These are phyloP conservation scores for Pyrenochaeta sp. DNA, from an alignment of 2,329 filamentous ascomycete genomes.

Conservation along the genomic window DNA sequence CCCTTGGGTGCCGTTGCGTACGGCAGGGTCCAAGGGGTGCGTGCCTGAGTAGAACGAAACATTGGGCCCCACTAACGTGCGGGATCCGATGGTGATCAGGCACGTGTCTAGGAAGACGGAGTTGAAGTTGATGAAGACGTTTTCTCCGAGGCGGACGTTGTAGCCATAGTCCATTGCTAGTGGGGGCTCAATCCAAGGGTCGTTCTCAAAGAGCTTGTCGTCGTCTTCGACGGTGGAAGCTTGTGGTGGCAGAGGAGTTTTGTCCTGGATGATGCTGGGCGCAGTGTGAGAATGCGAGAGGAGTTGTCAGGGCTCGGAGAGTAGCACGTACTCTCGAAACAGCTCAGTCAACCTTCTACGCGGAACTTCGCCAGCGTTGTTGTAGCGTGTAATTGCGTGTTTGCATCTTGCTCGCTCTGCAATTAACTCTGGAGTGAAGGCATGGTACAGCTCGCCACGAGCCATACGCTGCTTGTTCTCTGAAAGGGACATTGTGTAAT, in stretches of 20 bases:
- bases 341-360: slow-evolving; percentile 70
- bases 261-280: slow-evolving; percentile 68
- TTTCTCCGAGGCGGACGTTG: slow-evolving; percentile 73
- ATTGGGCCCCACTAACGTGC: slow-evolving; percentile 81
- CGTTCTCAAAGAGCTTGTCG: slow-evolving; percentile 67
- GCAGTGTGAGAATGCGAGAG: slow-evolving; percentile 14
- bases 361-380: slow-evolving; percentile 65
- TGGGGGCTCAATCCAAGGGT: slow-evolving; percentile 74
- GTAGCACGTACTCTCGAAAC: slow-evolving; percentile 71
- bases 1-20: slow-evolving; percentile 77
- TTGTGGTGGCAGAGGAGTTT: slow-evolving; percentile 67
- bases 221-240: slow-evolving; percentile 68
- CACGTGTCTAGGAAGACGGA: slow-evolving; percentile 80
- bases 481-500: slow-evolving; percentile 38
- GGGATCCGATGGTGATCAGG: slow-evolving; percentile 74
- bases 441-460: slow-evolving; percentile 74
- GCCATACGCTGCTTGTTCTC: slow-evolving; percentile 61
- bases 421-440: slow-evolving; percentile 74
- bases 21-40: slow-evolving; percentile 77
- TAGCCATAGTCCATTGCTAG: slow-evolving; percentile 79
- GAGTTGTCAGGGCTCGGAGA: background rate
- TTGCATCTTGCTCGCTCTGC: slow-evolving; percentile 69
- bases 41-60: slow-evolving; percentile 77
- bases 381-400: slow-evolving; percentile 68
- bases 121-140: slow-evolving; percentile 79